Percentiles rank a stretch among this genome's conserved stretches.
phyloP scores from a whole-genome alignment of 306 rosid genomes.

The Styphnolobium japonicum region DNA sequence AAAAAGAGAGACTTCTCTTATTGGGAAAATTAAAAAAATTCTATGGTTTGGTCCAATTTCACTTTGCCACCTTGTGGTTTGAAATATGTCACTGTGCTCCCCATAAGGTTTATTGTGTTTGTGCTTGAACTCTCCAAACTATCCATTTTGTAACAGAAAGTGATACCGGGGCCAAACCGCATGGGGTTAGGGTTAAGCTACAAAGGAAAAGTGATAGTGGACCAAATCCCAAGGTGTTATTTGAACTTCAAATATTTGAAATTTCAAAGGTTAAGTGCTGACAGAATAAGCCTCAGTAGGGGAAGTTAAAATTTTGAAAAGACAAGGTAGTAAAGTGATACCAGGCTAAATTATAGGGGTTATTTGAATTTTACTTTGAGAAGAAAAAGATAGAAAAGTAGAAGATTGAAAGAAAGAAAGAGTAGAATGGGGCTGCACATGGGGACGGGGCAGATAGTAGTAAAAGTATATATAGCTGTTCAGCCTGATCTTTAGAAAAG shows the following conservation, averaged over 20 bases:
- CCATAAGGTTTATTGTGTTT: too few species aligned
- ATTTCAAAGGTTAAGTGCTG: not conserved
- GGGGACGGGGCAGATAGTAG: too few species aligned
- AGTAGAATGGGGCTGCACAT: too few species aligned
- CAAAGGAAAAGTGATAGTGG: not conserved
- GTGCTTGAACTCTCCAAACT: too few species aligned
- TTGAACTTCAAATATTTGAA: not conserved
- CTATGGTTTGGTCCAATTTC: too few species aligned
- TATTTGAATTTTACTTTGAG: not conserved
- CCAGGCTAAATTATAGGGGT: not conserved
- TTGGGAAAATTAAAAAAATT: not conserved
- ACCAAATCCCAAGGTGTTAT: not conserved
- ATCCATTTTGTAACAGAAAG: not conserved
- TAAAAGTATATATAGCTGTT: not conserved
- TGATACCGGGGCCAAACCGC: not conserved
- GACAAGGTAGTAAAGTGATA: not conserved
- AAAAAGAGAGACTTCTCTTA: too few species aligned
- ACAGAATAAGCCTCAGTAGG: not conserved
- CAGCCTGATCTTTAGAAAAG: not conserved
- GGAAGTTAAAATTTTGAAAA: not conserved
- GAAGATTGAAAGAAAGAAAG: not conserved
- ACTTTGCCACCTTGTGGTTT: too few species aligned
- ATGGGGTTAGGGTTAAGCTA: not conserved
- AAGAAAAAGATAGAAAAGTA: not conserved
- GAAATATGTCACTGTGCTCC: too few species aligned